Percentiles rank a stretch among this genome's conserved stretches.
phyloP scores from a whole-genome alignment of 1,284 basidiomycete genomes.

The Coriolopsis trogii region DNA sequence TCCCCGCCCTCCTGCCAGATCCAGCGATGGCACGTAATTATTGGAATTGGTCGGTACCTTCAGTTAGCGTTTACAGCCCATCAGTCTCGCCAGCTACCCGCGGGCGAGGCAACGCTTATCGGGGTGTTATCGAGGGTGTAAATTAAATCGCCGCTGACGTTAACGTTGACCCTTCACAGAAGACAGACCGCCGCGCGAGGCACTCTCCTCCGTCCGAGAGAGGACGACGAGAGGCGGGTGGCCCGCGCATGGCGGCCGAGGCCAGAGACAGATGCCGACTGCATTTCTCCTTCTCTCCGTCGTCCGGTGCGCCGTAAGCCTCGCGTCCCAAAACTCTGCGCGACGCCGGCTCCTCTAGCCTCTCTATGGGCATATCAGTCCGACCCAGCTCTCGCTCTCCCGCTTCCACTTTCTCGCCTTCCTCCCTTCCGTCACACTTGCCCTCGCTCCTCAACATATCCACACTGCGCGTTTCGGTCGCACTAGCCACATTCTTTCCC shows the following conservation, averaged over 20 bases:
- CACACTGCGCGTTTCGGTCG: constrained; percentile 7
- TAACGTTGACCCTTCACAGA: no score
- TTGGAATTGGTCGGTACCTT: constrained; percentile 1
- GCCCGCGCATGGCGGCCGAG: background rate
- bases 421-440: background rate
- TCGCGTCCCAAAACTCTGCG: constrained; percentile 4
- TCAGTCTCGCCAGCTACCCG: background rate
- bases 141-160: no score
- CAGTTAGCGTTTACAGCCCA: background rate
- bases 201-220: no score
- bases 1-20: background rate
- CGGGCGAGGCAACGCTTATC: no score
- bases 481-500: constrained; percentile 11
- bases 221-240: no score
- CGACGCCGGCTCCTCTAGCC: constrained; percentile 2
- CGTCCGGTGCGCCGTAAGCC: constrained; percentile 14
- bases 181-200: no score
- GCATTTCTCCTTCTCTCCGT: constrained; percentile 12
- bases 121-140: no score
- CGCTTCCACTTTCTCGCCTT: constrained; percentile 1
- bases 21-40: background rate
- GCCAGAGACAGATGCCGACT: background rate
- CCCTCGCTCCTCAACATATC: background rate
- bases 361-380: constrained; percentile 14
- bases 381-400: background rate